Conservation (phyloP, 2,329 filamentous ascomycete species). For the Botrytis medusae region DNA sequence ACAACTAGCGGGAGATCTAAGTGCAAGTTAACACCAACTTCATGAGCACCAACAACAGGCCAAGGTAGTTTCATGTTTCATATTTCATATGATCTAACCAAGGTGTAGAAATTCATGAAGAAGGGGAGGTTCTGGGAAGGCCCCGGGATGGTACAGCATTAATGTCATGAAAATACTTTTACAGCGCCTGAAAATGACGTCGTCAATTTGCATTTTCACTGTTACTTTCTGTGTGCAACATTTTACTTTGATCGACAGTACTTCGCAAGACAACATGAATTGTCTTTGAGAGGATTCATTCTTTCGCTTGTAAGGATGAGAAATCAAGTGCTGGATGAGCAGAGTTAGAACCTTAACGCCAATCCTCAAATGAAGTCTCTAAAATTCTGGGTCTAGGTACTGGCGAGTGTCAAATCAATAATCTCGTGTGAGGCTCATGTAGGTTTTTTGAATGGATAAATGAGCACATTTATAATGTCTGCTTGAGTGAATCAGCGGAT, state of each 20-base stretch:
- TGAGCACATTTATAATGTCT: background rate
- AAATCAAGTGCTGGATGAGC: background rate
- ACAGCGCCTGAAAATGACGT: background rate
- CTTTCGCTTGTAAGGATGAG: background rate
- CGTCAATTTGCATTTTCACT: background rate
- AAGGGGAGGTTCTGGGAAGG: background rate
- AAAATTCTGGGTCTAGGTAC: background rate
- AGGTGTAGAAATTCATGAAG: background rate
- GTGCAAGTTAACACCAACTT: background rate
- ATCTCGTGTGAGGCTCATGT: rapidly evolving
- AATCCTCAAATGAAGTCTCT: background rate
- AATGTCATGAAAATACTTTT: background rate
- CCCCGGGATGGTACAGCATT: rapidly evolving
- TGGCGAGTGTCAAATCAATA: background rate
- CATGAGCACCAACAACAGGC: rapidly evolving
- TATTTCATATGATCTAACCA: background rate
- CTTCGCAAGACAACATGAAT: background rate
- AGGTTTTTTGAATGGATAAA: rapidly evolving
- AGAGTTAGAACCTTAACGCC: background rate
- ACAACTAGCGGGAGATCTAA: background rate
- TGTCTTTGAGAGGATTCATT: background rate
- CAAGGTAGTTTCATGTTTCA: background rate
- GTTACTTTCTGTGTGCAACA: background rate
- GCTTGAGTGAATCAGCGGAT: background rate
- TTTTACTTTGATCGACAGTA: background rate